These are phyloP conservation scores for Allantophomopsis lycopodina DNA, from an alignment of 2,329 filamentous ascomycete species.

Conservation along the genomic window DNA sequence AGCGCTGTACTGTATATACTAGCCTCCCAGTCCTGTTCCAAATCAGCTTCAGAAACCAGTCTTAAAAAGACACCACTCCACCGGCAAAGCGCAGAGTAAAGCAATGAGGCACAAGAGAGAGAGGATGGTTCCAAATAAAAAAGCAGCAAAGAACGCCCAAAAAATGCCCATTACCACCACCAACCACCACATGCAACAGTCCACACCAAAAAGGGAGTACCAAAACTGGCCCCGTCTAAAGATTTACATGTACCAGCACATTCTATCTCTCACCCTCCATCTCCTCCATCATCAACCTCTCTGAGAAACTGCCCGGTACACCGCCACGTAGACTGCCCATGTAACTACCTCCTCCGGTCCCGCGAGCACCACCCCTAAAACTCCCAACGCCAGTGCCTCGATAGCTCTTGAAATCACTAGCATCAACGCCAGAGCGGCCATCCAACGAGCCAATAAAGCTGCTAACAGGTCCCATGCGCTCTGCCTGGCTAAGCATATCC, in stretches of 20 bases:
- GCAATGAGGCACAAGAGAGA: no score
- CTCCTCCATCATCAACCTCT: conserved; percentile 18
- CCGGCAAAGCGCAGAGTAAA: no score
- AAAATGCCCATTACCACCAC: no score
- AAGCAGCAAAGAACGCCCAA: no score
- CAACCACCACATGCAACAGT: no score
- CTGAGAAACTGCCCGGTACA: conserved; percentile 14
- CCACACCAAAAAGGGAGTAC: no score
- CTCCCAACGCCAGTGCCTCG: conserved; percentile 7
- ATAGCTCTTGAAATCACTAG: conserved; percentile 12
- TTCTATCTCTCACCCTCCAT: not conserved
- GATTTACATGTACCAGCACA: not conserved
- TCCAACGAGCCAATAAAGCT: conserved; percentile 36
- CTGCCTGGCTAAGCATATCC: conserved; percentile 32
- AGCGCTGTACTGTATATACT: no score
- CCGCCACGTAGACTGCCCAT: conserved; percentile 2
- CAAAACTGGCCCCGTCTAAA: not conserved
- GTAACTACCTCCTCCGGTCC: not conserved
- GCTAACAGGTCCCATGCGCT: conserved; percentile 31
- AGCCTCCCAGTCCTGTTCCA: not conserved
- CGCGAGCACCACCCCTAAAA: conserved; percentile 3
- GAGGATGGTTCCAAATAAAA: no score
- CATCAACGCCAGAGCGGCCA: conserved; percentile 15
- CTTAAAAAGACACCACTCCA: not conserved
- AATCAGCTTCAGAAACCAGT: not conserved